phyloP scores from a whole-genome alignment of 805 yeast species.

The Candida morakotiae region DNA sequence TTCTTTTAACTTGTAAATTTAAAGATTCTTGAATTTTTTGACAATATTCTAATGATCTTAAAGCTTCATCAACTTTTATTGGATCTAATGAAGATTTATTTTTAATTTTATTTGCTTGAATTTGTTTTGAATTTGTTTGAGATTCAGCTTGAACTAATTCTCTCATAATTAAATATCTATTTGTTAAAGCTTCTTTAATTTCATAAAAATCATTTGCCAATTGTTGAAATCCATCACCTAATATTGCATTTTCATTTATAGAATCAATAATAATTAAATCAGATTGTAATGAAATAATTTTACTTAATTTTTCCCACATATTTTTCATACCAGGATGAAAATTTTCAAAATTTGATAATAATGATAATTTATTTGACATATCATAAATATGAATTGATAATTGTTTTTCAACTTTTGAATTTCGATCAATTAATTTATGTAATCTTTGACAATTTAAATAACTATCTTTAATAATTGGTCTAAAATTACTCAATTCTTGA shows the following conservation, averaged over 20 bases:
- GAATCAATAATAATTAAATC: constrained; percentile 74
- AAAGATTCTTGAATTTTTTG: constrained; percentile 71
- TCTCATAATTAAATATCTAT: constrained; percentile 88
- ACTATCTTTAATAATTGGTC: constrained; percentile 80
- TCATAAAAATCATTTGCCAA: constrained; percentile 74
- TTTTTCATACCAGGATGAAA: constrained; percentile 66
- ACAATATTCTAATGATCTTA: constrained; percentile 73
- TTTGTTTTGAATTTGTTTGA: constrained; percentile 64
- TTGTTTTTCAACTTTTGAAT: constrained; percentile 56
- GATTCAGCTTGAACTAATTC: constrained; percentile 79
- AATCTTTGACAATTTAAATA: constrained; percentile 59
- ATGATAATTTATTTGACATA: constrained; percentile 36
- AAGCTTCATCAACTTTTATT: constrained; percentile 84
- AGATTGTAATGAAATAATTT: constrained; percentile 63
- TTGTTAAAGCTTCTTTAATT: constrained; percentile 89
- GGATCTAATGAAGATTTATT: constrained; percentile 76
- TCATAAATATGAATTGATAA: constrained; percentile 46
- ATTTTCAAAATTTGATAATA: constrained; percentile 39
- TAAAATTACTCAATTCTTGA: constrained; percentile 71
- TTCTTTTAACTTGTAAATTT: constrained; percentile 72
- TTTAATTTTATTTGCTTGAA: constrained; percentile 67
- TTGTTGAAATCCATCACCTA: constrained; percentile 70
- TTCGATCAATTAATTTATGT: constrained; percentile 46
- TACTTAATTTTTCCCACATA: constrained; percentile 77
- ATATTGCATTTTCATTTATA: constrained; percentile 64